A percentile compares a stretch with the other conserved stretches of the same genome.
phyloP scores from a whole-genome alignment of 352 stramenopile species.

The Phytophthora capsici region DNA sequence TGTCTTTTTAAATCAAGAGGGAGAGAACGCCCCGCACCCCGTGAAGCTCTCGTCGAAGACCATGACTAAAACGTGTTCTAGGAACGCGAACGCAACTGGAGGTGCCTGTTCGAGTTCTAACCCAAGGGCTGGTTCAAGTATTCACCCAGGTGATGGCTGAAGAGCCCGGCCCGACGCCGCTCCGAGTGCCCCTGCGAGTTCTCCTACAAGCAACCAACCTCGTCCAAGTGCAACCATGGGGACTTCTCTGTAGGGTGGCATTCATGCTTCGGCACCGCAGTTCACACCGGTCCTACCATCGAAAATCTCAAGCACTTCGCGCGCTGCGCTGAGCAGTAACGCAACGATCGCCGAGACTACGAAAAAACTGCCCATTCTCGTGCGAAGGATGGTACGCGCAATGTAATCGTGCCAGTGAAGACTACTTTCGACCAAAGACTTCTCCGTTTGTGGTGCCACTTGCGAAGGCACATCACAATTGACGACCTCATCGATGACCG shows the following conservation, averaged over 20 bases:
- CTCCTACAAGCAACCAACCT: too few species aligned
- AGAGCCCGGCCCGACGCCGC: neutral
- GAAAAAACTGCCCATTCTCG: neutral
- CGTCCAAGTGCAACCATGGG: too few species aligned
- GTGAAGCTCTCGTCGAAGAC: too few species aligned
- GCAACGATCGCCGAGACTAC: neutral
- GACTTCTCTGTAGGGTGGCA: too few species aligned
- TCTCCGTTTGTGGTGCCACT: neutral
- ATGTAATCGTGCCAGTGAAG: conserved; percentile 3
- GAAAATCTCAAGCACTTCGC: neutral
- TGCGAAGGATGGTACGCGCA: neutral
- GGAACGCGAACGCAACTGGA: too few species aligned
- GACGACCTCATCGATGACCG: neutral
- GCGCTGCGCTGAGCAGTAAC: neutral
- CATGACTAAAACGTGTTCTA: neutral
- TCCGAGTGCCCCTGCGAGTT: too few species aligned
- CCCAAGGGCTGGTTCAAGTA: neutral
- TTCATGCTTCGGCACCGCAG: neutral
- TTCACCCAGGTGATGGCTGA: too few species aligned
- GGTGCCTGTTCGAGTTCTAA: neutral
- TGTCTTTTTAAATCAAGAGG: too few species aligned
- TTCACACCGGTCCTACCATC: conserved; percentile 7
- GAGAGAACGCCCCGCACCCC: too few species aligned
- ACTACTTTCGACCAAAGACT: conserved; percentile 5
- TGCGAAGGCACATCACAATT: neutral